phyloP scores from a whole-genome alignment of 1,139 yeast genomes.

The Protomyces inouyei region DNA sequence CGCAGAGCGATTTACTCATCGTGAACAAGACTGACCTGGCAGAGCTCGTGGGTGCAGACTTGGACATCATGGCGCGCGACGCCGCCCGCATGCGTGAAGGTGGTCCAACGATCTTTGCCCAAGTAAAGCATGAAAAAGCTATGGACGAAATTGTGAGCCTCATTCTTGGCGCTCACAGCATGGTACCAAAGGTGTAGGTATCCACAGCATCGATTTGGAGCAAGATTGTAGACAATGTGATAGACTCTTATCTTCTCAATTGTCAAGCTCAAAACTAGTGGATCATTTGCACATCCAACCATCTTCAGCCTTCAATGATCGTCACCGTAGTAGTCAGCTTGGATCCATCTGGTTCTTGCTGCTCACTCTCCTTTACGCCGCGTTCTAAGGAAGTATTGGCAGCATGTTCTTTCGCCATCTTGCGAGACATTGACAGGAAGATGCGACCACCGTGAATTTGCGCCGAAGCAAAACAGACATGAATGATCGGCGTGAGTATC shows the following conservation, averaged over 20 bases:
- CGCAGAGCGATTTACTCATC: constrained; percentile 28
- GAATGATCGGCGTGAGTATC: constrained; percentile 10
- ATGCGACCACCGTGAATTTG: constrained; percentile 13
- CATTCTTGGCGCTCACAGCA: constrained; percentile 27
- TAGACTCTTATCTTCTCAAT: no score
- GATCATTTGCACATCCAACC: no score
- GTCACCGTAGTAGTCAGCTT: background rate
- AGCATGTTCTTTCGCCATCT: constrained; percentile 13
- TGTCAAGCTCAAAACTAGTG: no score
- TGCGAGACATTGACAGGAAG: constrained; percentile 9
- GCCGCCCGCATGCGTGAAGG: constrained; percentile 30
- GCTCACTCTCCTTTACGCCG: background rate
- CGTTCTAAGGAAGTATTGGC: background rate
- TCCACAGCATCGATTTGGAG: background rate
- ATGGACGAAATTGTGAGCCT: constrained; percentile 29
- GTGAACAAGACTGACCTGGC: constrained; percentile 30
- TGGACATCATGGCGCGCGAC: constrained; percentile 29
- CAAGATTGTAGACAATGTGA: background rate
- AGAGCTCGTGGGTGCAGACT: constrained; percentile 28
- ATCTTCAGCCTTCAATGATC: background rate
- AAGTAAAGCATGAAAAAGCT: constrained; percentile 28
- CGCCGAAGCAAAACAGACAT: constrained; percentile 10
- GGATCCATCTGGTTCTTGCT: background rate
- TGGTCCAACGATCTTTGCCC: constrained; percentile 29
- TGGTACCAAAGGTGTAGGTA: background rate